Evolutionary conservation across 768 basidiomycete genomes (phyloP).

Genomic region (Suillus subluteus): DNA sequence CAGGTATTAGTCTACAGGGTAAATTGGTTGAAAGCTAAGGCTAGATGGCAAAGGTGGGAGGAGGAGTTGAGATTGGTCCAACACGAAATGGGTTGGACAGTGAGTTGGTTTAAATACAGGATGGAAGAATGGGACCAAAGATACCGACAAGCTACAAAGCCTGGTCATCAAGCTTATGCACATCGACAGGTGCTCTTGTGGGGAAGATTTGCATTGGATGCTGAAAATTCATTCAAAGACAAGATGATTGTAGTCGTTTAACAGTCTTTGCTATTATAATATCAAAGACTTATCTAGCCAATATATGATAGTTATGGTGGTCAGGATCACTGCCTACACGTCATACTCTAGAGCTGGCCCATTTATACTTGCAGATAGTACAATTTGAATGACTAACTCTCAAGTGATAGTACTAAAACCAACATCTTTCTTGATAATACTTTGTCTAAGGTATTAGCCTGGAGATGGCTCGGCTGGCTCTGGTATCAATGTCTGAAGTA

Average conservation of each 20-base stretch:
- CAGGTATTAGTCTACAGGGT: conserved; percentile 12
- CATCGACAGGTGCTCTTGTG: not conserved
- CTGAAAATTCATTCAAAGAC: not conserved
- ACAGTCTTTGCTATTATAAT: not conserved
- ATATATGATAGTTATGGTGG: too few species aligned
- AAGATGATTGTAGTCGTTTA: not conserved
- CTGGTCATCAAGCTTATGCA: conserved; percentile 7
- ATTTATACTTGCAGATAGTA: too few species aligned
- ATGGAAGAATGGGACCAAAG: conserved; percentile 2
- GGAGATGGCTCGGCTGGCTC: too few species aligned
- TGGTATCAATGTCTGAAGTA: too few species aligned
- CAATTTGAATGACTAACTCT: too few species aligned
- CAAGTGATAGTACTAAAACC: too few species aligned
- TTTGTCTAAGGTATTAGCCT: too few species aligned
- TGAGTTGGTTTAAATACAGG: conserved; percentile 12
- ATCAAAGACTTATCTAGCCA: too few species aligned
- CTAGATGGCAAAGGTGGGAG: conserved; percentile 22
- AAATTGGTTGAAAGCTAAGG: conserved; percentile 20
- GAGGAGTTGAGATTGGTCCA: conserved; percentile 21
- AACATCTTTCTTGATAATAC: too few species aligned
- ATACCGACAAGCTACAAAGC: not conserved
- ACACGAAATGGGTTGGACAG: conserved; percentile 19
- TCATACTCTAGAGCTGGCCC: too few species aligned
- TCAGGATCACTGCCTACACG: too few species aligned
- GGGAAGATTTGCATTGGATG: not conserved